A percentile compares a stretch with the other conserved stretches of the same genome.
These are phyloP conservation scores for Pseudonitzschia multiseries DNA, from an alignment of 108 stramenopile species.

Conservation along the genomic window DNA sequence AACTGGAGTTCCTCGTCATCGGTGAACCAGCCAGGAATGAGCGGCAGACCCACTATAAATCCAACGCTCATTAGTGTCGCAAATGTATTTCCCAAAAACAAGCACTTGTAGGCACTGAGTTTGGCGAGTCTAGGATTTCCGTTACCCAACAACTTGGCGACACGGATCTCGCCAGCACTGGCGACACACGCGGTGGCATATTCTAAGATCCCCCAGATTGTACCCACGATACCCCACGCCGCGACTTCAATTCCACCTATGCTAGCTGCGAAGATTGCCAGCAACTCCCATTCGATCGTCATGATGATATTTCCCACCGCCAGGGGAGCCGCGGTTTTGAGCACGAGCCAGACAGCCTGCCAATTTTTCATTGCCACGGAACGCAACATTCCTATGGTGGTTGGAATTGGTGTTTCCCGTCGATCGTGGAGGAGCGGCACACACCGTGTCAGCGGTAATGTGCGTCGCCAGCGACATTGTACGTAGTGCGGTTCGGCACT, in stretches of 20 bases:
- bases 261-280: slow-evolving; percentile 5
- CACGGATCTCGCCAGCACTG: slow-evolving; percentile 8
- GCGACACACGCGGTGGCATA: slow-evolving; percentile 13
- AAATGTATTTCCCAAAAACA: slow-evolving; percentile 6
- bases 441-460: background rate
- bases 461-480: background rate
- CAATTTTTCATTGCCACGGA: slow-evolving; percentile 14
- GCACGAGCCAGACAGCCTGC: slow-evolving; percentile 12
- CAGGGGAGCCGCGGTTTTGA: slow-evolving; percentile 11
- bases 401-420: background rate
- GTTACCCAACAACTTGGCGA: slow-evolving; percentile 16
- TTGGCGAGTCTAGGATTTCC: slow-evolving; percentile 9
- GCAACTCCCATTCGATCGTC: slow-evolving; percentile 7
- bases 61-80: slow-evolving; percentile 5
- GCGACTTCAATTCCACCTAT: slow-evolving; percentile 3
- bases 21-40: slow-evolving; percentile 26
- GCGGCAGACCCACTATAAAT: background rate
- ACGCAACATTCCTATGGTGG: background rate
- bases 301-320: slow-evolving; percentile 7
- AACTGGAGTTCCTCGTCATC: slow-evolving; percentile 45
- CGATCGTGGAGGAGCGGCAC: background rate
- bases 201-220: slow-evolving; percentile 9
- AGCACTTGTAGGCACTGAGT: slow-evolving; percentile 10
- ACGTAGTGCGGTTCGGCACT: too few species aligned
- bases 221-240: slow-evolving; percentile 11